Percentiles rank a stretch among this genome's conserved stretches.
Evolutionary conservation across 2,329 filamentous ascomycete species (phyloP).

Genomic region (Drechslera avenae): DNA sequence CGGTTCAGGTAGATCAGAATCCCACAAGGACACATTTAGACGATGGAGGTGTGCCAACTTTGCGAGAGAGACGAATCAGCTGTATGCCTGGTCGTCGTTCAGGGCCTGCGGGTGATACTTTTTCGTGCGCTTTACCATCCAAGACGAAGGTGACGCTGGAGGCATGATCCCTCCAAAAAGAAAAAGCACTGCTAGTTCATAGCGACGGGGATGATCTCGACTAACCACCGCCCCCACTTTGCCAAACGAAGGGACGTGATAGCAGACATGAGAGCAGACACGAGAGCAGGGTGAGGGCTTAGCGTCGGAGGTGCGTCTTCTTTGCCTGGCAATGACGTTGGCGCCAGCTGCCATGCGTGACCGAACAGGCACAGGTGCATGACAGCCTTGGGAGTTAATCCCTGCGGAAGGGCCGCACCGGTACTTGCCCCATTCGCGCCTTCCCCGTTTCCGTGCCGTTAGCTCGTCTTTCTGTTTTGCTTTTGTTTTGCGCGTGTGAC

Average conservation of each 20-base stretch:
- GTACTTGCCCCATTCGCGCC: background rate
- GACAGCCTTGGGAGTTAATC: background rate
- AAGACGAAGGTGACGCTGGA: background rate
- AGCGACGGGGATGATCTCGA: background rate
- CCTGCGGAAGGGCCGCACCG: background rate
- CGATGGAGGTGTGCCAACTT: background rate
- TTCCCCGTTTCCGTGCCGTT: too few relatives aligned
- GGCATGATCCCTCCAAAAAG: background rate
- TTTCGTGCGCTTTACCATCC: conserved; percentile 3
- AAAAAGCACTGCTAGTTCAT: background rate
- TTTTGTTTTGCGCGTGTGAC: too few relatives aligned
- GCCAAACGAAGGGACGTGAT: background rate
- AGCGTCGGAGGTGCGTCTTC: background rate
- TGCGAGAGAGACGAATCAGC: background rate
- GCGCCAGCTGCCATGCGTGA: background rate
- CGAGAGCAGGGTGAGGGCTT: background rate
- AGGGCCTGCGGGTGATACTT: conserved; percentile 1
- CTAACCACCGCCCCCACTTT: background rate
- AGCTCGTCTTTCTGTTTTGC: too few relatives aligned
- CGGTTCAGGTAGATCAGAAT: background rate
- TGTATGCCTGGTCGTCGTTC: background rate
- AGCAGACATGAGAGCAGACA: background rate
- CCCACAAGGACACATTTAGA: background rate
- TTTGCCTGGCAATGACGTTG: background rate
- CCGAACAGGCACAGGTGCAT: background rate